Evolutionary conservation across 805 yeast genomes (phyloP), one percentile per base, ranked within the genome.

Genomic region (Cyberlindnera meyerae): DNA sequence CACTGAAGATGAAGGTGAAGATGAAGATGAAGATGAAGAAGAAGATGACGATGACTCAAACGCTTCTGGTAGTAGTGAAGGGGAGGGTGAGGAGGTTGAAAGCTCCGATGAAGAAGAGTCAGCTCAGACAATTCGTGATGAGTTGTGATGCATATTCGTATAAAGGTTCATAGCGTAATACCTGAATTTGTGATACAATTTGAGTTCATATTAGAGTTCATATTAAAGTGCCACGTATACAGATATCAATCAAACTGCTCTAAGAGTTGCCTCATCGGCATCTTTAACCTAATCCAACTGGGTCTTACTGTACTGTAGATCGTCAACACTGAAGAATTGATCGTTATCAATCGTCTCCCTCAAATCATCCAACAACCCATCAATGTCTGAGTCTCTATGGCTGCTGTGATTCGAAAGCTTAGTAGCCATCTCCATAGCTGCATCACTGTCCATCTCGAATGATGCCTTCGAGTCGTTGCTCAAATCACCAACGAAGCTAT

Each of bases 291-390:
- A 7, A 9, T 9, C 9, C 8, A 28, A 16, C 14, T 11, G 9
- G 16, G 9, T 6, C 18, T 30, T 20, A 8, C 17, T 21, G 6
- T 6, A n/a, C 26, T 20, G 12, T 8, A 27, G 9, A 25, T 37
- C 41, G 13, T 27, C 31, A 15, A 26, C 27, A 29, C 31, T 25
- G 31, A 35, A 29, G 13, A 45, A 27, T 14, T 22, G 22, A 11
- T 34, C 46, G 11, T 24, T 16, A 15, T 37, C 45, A 32, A 51
- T 29, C 27, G 48, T 52, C 26, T 47, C 51, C 29, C 39, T 49
- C 17, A 54, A 52, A 33, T 54, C 54, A 12, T 49, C 45, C 24
- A 54, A 27, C 17, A 52, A 32, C 0, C 46, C 52, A 27, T 54
- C 52, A 24, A 52, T 17, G 18, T 45, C 9, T 9, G 22, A 25